These are phyloP conservation scores for Chaetothyriales sp. DNA, from an alignment of 2,329 filamentous ascomycete species.

Conservation along the genomic window DNA sequence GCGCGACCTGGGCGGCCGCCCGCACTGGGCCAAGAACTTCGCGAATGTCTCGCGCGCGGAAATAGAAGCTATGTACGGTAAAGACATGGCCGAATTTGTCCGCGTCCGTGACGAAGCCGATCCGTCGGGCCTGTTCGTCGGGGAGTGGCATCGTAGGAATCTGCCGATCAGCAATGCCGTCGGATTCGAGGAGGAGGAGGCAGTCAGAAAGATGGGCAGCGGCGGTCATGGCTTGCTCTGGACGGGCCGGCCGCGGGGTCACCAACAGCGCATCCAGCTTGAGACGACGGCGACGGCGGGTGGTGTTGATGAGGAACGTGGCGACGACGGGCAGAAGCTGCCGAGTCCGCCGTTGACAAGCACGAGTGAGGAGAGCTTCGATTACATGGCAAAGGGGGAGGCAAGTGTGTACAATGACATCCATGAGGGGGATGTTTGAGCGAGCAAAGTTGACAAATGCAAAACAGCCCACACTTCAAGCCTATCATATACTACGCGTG, in stretches of 20 bases:
- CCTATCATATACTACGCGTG: not conserved
- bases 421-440: not conserved
- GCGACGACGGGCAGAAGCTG: conserved; percentile 6
- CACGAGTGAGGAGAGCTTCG: conserved; percentile 36
- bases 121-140: conserved; percentile 74
- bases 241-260: conserved; percentile 9
- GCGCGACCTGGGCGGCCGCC: conserved; percentile 66
- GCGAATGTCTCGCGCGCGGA: conserved; percentile 43
- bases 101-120: conserved; percentile 57
- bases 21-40: conserved; percentile 94
- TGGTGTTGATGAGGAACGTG: not conserved
- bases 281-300: not conserved
- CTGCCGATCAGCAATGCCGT: conserved; percentile 34
- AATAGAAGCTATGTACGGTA: conserved; percentile 55
- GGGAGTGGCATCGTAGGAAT: conserved; percentile 71
- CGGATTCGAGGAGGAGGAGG: conserved; percentile 9
- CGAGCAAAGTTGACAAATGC: not conserved
- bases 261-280: conserved; percentile 2
- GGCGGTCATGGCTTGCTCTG: conserved; percentile 16
- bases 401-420: conserved; percentile 24
- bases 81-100: conserved; percentile 53
- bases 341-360: conserved; percentile 27
- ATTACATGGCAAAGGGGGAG: conserved; percentile 31
- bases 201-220: conserved; percentile 19
- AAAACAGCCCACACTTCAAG: not conserved